A percentile compares a stretch with the other conserved stretches of the same genome.
phyloP scores from a whole-genome alignment of 2,329 filamentous ascomycete genomes.

The Xylaria sp. region DNA sequence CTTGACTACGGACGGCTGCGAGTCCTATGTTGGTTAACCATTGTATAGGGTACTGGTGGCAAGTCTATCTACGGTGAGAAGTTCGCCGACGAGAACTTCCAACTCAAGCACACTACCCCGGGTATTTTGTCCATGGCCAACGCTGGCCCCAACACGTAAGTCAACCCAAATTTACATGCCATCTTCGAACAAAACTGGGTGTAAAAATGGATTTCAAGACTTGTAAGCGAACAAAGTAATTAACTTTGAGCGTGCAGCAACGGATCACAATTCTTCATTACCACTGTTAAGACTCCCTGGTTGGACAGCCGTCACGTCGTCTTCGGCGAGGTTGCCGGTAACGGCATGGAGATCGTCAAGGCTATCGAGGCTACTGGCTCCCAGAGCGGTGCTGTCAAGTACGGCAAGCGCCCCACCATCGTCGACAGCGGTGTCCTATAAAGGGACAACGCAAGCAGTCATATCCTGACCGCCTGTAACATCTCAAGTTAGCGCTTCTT shows the following conservation, averaged over 20 bases:
- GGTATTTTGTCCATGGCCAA: slow-evolving; percentile 95
- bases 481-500: slow-evolving; percentile 36
- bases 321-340: slow-evolving; percentile 76
- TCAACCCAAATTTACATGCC: not conserved
- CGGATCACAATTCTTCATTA: slow-evolving; percentile 98
- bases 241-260: slow-evolving; percentile 69
- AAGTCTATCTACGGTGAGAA: slow-evolving; percentile 96
- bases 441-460: slow-evolving; percentile 38
- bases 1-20: not conserved
- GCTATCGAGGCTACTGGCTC: slow-evolving; percentile 70
- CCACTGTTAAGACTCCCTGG: slow-evolving; percentile 89
- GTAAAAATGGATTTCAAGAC: not conserved
- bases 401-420: slow-evolving; percentile 68
- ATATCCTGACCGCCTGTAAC: slow-evolving; percentile 37
- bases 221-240: not conserved
- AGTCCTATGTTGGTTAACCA: slow-evolving; percentile 16
- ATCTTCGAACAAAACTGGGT: slow-evolving; percentile 3
- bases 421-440: slow-evolving; percentile 62
- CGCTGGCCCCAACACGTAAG: slow-evolving; percentile 90
- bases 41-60: slow-evolving; percentile 80
- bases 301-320: slow-evolving; percentile 86
- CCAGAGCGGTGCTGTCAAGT: slow-evolving; percentile 64
- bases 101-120: slow-evolving; percentile 74
- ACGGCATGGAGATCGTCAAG: slow-evolving; percentile 63
- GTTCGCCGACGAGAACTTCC: slow-evolving; percentile 94